phyloP scores from a whole-genome alignment of 179 eudicot genomes.

The Beta lomatogona region DNA sequence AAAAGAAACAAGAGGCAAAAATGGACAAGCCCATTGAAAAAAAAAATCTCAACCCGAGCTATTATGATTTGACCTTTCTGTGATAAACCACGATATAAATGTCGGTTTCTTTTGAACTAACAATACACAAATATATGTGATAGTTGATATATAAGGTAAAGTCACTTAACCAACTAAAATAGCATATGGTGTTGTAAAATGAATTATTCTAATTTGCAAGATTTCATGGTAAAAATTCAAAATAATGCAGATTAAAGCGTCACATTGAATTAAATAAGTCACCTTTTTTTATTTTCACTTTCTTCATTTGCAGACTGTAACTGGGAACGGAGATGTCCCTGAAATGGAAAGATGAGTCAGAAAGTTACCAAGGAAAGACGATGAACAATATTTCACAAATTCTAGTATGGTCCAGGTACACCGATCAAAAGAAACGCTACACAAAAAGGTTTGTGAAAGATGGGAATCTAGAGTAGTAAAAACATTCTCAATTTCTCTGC shows the following conservation, averaged over 20 bases:
- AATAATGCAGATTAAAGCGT: neutral
- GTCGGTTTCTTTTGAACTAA: neutral
- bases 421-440: neutral
- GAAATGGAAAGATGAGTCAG: conserved; percentile 22
- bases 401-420: neutral
- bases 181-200: neutral
- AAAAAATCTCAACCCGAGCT: neutral
- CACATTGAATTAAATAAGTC: conserved; percentile 15
- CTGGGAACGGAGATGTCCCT: conserved; percentile 88
- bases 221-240: neutral
- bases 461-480: neutral
- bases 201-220: neutral
- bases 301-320: conserved; percentile 88
- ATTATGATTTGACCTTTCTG: neutral
- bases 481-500: neutral
- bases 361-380: neutral
- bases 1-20: neutral
- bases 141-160: neutral
- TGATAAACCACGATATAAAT: too few species aligned
- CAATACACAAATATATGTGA: neutral
- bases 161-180: neutral
- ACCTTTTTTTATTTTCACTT: conserved; percentile 74
- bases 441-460: neutral
- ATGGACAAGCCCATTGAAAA: neutral
- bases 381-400: neutral